A percentile compares a stretch with the other conserved stretches of the same genome.
These are phyloP conservation scores for Diplogelasinospora grovesii DNA, from an alignment of 495 filamentous ascomycete species.

Conservation along the genomic window DNA sequence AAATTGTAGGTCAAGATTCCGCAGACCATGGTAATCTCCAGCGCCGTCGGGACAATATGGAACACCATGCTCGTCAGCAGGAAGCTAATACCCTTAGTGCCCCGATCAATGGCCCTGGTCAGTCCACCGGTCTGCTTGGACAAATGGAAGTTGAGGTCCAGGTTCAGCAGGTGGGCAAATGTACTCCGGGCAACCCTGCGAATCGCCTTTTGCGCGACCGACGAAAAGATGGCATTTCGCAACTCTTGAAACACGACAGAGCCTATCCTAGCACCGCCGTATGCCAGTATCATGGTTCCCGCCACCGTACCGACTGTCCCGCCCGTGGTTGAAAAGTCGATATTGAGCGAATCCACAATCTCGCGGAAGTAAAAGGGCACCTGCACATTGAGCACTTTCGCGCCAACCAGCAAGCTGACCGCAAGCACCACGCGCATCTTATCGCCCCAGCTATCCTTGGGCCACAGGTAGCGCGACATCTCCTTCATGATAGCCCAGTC, in stretches of 20 bases:
- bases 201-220: slow-evolving; percentile 94
- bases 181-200: slow-evolving; percentile 84
- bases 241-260: slow-evolving; percentile 84
- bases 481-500: slow-evolving; percentile 99
- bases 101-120: slow-evolving; percentile 90
- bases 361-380: slow-evolving; percentile 98
- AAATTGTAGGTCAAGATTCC: slow-evolving; percentile 93
- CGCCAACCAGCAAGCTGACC: slow-evolving; percentile 74
- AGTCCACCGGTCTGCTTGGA: slow-evolving; percentile 90
- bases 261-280: slow-evolving; percentile 81
- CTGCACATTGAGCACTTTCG: slow-evolving; percentile 94
- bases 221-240: slow-evolving; percentile 92
- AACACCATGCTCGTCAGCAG: slow-evolving; percentile 97
- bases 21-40: slow-evolving; percentile 94
- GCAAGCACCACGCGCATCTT: slow-evolving; percentile 78
- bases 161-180: slow-evolving; percentile 78
- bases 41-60: slow-evolving; percentile 85
- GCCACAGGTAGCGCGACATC: slow-evolving; percentile 96
- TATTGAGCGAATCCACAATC: slow-evolving; percentile 95
- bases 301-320: slow-evolving; percentile 85
- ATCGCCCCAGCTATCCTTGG: slow-evolving; percentile 77
- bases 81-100: slow-evolving; percentile 97
- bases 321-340: slow-evolving; percentile 75
- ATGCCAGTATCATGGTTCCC: slow-evolving; percentile 86
- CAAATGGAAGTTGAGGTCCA: slow-evolving; percentile 92